phyloP scores from a whole-genome alignment of 352 stramenopile genomes.

The Phytophthora multivora region DNA sequence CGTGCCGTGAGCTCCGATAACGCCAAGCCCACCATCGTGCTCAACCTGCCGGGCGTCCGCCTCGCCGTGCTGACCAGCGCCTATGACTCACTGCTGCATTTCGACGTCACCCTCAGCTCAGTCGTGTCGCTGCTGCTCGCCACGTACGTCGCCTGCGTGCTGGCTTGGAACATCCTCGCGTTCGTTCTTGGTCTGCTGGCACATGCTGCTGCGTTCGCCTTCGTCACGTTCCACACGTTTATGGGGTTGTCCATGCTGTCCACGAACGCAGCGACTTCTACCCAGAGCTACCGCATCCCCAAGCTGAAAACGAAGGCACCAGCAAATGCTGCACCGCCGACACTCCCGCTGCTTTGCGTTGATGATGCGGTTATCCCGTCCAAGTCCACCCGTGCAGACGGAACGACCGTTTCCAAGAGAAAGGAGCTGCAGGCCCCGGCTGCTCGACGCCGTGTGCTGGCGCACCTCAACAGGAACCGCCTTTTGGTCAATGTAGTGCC shows the following conservation, averaged over 20 bases:
- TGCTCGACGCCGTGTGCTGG: constrained; percentile 49
- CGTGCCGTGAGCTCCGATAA: constrained; percentile 29
- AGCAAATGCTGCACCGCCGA: neutral
- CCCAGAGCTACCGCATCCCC: neutral
- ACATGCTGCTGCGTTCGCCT: constrained; percentile 36
- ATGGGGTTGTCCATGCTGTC: constrained; percentile 46
- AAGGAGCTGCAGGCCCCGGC: constrained; percentile 45
- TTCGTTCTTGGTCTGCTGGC: constrained; percentile 31
- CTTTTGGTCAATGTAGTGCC: constrained; percentile 61
- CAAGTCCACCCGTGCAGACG: constrained; percentile 32
- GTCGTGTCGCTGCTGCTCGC: constrained; percentile 34
- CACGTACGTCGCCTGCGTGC: constrained; percentile 31
- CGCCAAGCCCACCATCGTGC: constrained; percentile 50
- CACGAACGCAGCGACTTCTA: constrained; percentile 15
- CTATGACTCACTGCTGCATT: constrained; percentile 35
- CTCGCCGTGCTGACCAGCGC: constrained; percentile 41
- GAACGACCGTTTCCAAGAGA: constrained; percentile 24
- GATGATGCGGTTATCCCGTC: constrained; percentile 11
- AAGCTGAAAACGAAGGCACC: constrained; percentile 1
- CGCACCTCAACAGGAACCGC: constrained; percentile 42
- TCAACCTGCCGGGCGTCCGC: constrained; percentile 68
- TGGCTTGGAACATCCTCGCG: constrained; percentile 35
- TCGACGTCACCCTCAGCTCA: constrained; percentile 33
- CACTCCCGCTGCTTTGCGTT: constrained; percentile 41
- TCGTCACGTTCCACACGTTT: constrained; percentile 65